Evolutionary conservation across 306 rosid species (phyloP), one percentile per base, ranked within the genome.

Genomic region (Abrus precatorius): DNA sequence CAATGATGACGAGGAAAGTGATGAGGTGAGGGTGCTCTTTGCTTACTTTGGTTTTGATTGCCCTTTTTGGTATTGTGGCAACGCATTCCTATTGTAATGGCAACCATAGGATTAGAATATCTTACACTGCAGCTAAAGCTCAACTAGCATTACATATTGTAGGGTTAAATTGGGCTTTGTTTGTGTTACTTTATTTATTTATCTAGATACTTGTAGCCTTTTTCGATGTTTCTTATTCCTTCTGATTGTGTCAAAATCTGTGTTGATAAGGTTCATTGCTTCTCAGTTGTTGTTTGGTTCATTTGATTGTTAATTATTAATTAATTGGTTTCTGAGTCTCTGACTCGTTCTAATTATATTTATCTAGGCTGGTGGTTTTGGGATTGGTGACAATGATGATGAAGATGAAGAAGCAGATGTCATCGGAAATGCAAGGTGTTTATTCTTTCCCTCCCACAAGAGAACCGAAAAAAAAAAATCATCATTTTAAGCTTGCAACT

Each of bases 361-460:
- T 57, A 60, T 77, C 52, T 86, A 90, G 99, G 87, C 62, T 64
- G 92, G 88, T 79, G 89, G 74, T 43, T 84, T 95, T 68, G 89
- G 77, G 43, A 71, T 87, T 75, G 88, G 60, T 3, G 85, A 78
- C 1, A 88, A 87, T 11, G 90, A 84, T 7, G 91, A 82, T 8
- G 92, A 77, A 2, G 91, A 85, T 3, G 92, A 80, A 48, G 94
- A 91, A 47, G 57, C 69, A 3, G 93, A 80, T 56, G 82, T 50
- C 77, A 55, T 84, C 79, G 90, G 41, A 72, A 84, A 59, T 62
- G 88, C 92, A 72, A 91, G 93, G 98, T 95, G 38, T 60, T 75
- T 38, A 20, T 59, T 65, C 61, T 76, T 72, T 30, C 78, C 36
- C 50, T 72, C 50, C 14, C 13, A 55, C 11, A 65, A 48, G 3